Evolutionary conservation across 768 basidiomycete genomes (phyloP), one percentile per base, ranked within the genome.

Genomic region (Phaeotremella fagi): DNA sequence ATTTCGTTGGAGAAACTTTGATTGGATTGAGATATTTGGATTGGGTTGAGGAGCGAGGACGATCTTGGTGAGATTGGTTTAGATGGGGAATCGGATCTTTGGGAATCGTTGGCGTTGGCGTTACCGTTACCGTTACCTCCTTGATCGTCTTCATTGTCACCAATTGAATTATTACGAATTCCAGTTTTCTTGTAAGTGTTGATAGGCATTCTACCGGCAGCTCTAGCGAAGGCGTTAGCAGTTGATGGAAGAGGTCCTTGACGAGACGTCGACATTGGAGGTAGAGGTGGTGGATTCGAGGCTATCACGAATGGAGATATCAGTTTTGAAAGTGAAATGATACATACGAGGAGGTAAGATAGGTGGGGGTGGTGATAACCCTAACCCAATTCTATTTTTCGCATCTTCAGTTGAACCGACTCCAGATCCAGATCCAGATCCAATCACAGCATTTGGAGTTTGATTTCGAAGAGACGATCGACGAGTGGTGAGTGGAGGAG

Each of bases 311-410:
- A n/a, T n/a, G n/a, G n/a, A n/a, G n/a, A n/a, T n/a, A n/a, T n/a
- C n/a, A 52, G 37, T 3, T 49, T 46, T n/a, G 58, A 52, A 25
- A 5, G 44, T 33, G 27, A 43, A 33, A 18, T 16, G 16, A 28
- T 4, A 54, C 61, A 57, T 45, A 66, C 61, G 64, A 55, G 64
- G 64, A 28, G 64, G 64, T 25, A 61, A 61, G 43, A 61, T 55
- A 4, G 61, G 64, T n/a, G 64, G 64, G 16, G 63, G 63, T 20
- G 59, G 54, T 4, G 55, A 54, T 23, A 59, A 35, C 31, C 52
- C 55, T 1, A 58, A 62, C 33, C 51, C 43, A n/a, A n/a, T n/a
- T n/a, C n/a, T n/a, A n/a, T n/a, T n/a, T n/a, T n/a, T n/a, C n/a
- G n/a, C 46, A 14, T 47, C 50, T 15, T 47, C 51, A 41, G 42